Evolutionary conservation across 1,139 yeast species (phyloP).

Genomic region (Zhuliangozyma parablackwelliae): DNA sequence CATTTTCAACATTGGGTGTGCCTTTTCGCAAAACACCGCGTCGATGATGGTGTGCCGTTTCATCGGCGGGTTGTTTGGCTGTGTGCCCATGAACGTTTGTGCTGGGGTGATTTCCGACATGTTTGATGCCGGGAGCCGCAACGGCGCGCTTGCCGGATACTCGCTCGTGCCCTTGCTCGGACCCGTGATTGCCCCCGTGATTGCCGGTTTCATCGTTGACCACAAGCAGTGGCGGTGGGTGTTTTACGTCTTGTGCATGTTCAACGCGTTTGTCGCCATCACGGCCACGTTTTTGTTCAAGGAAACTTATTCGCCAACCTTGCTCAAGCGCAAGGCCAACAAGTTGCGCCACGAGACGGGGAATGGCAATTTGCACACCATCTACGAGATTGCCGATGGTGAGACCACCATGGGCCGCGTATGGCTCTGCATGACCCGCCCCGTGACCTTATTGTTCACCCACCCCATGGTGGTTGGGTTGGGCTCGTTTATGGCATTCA

Average conservation of each 20-base stretch:
- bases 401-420: constrained; percentile 30
- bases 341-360: constrained; percentile 32
- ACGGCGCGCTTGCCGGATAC: constrained; percentile 38
- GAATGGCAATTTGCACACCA: constrained; percentile 36
- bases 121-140: constrained; percentile 35
- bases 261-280: constrained; percentile 37
- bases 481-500: constrained; percentile 45
- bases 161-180: constrained; percentile 50
- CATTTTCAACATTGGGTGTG: constrained; percentile 38
- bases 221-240: constrained; percentile 43
- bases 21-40: constrained; percentile 33
- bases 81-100: constrained; percentile 41
- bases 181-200: constrained; percentile 57
- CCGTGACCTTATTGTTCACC: constrained; percentile 35
- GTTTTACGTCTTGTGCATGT: constrained; percentile 37
- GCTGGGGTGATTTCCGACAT: constrained; percentile 41
- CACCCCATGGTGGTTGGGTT: constrained; percentile 44
- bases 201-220: constrained; percentile 54
- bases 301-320: constrained; percentile 40
- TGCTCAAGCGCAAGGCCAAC: constrained; percentile 30
- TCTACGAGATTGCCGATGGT: constrained; percentile 38
- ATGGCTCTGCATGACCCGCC: constrained; percentile 33
- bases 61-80: constrained; percentile 37
- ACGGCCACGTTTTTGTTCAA: constrained; percentile 30
- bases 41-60: constrained; percentile 41